Evolutionary conservation across 2,329 filamentous ascomycete genomes (phyloP).

Genomic region (Penicillium thymicola): DNA sequence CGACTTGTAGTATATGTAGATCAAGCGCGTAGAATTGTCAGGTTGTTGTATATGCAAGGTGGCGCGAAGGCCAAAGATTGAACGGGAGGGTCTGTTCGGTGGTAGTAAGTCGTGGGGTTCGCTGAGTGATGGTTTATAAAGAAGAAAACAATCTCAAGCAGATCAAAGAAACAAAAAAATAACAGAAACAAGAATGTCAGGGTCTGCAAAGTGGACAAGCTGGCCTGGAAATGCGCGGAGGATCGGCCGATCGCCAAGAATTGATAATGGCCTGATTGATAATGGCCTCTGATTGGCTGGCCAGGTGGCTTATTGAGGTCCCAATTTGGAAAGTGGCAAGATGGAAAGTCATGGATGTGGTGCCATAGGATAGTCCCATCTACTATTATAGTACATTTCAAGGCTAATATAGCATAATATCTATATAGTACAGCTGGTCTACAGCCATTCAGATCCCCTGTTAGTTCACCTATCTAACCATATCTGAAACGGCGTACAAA

Average conservation of each 20-base stretch:
- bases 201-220: conserved; percentile 9
- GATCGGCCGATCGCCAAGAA: conserved; percentile 10
- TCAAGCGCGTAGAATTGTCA: background rate
- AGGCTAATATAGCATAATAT: background rate
- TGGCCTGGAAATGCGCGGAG: conserved; percentile 10
- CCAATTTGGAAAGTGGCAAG: background rate
- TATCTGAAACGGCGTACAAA: background rate
- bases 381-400: background rate
- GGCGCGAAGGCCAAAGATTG: background rate
- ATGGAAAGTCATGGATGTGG: background rate
- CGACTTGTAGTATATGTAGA: background rate
- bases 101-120: too few species aligned
- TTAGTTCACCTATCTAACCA: background rate
- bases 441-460: background rate
- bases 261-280: conserved; percentile 5
- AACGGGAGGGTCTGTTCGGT: background rate
- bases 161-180: background rate
- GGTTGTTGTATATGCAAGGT: background rate
- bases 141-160: background rate
- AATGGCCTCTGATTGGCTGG: background rate
- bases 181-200: background rate
- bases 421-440: background rate
- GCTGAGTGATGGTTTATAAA: background rate
- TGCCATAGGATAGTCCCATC: background rate
- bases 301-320: background rate